Base-by-base conservation (phyloP, 441 rosid genomes). In the Gossypium laxum region DNA sequence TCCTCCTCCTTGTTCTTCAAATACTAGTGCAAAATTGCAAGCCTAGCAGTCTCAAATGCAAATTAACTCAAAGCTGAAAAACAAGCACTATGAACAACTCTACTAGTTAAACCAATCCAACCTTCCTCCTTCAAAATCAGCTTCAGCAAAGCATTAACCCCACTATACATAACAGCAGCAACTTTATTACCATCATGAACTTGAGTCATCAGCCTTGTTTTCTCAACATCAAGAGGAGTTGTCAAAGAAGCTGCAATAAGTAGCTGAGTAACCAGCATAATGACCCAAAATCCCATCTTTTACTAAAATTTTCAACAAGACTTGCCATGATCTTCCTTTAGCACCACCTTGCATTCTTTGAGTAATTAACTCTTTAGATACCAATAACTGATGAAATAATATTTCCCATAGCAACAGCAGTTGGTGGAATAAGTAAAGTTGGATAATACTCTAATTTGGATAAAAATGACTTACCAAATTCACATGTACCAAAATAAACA, bases 361-460 rank as follows among this genome's bases (percentile, higher is more conserved):
- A 0, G 93, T 91, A 38, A 91, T 93, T 72, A 93, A 80, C 72
- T 93, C 97, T 74, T 90, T 91, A 0, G 97, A 96, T 52, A 93
- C 96, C 98, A 89, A 91, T 91, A 0, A 93, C 96, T 0, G 98
- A 93, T 0, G 96, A 93, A 66, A 89, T 90, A 26, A 93, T 82
- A 64, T 91, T 93, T 1, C 98, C 97, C 97, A 94, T 92, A 1
- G 96, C 98, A 17, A 96, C 98, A 10, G 96, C 96, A 3, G 96
- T 87, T 2, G 98, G 98, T 54, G 97, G 98, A 69, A 91, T 85
- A 1, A 94, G 88, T 63, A 94, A 76, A 2, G 91, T 15, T 10
- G 97, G 98, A 32, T 32, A 32, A 76, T 74, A 89, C 19, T 80
- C 88, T 1, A 87, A 75, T 76, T 84, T 86, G 12, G 94, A 84